phyloP scores from a whole-genome alignment of 2,329 filamentous ascomycete species.

The Claviceps lovelessii region DNA sequence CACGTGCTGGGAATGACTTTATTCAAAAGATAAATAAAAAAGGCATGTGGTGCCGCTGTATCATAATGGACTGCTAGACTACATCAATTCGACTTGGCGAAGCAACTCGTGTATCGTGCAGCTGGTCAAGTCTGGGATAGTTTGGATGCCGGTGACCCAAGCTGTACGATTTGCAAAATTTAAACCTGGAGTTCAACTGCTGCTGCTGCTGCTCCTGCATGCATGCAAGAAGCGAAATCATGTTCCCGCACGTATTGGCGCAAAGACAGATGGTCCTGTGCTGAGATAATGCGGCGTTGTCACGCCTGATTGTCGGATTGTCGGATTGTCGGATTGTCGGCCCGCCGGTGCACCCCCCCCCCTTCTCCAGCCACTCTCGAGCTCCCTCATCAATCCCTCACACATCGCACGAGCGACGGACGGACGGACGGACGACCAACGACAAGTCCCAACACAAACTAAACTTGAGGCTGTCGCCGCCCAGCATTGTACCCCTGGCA shows the following conservation, averaged over 20 bases:
- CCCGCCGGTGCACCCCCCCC: slow-evolving; percentile 3
- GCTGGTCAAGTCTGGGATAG: not conserved
- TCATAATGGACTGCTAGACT: slow-evolving; percentile 20
- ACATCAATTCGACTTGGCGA: slow-evolving; percentile 13
- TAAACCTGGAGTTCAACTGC: not conserved
- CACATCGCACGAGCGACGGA: not conserved
- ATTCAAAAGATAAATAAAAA: not conserved
- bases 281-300: not conserved
- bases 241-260: not conserved
- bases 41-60: slow-evolving; percentile 15
- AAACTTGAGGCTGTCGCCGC: not conserved
- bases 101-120: not conserved
- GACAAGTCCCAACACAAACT: not conserved
- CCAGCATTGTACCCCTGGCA: not conserved
- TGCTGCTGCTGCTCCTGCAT: not conserved
- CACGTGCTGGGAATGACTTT: not conserved
- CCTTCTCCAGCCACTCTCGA: not conserved
- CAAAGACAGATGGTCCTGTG: not conserved
- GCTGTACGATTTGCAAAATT: not conserved
- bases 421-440: not conserved
- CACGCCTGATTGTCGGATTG: not conserved
- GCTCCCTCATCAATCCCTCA: not conserved
- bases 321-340: not conserved
- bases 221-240: not conserved
- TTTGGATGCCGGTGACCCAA: not conserved